Evolutionary conservation across 2,329 filamentous ascomycete species (phyloP).

Genomic region (Tolypocladium paradoxum): DNA sequence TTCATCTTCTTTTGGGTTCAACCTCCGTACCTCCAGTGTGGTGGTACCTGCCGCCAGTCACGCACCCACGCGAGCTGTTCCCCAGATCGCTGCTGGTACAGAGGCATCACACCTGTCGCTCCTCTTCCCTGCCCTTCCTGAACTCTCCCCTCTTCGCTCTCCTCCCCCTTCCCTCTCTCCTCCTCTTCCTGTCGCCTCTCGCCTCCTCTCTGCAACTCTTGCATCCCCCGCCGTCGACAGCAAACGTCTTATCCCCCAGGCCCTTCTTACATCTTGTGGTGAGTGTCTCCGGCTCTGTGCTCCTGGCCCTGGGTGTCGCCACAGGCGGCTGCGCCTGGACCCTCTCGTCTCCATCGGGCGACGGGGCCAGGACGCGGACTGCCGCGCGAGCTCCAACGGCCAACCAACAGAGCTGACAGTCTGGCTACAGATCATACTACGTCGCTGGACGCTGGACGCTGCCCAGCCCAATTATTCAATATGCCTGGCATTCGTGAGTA

Average conservation of each 20-base stretch:
- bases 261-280: neutral
- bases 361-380: neutral
- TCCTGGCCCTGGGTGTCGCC: neutral
- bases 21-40: neutral
- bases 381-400: neutral
- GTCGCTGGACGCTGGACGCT: neutral
- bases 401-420: neutral
- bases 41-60: neutral
- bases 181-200: neutral
- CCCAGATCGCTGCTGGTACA: neutral
- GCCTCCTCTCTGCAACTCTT: neutral
- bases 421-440: neutral
- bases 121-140: conserved; percentile 3
- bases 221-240: neutral
- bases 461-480: conserved; percentile 11
- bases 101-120: too few relatives aligned
- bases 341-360: neutral
- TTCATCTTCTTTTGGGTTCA: too few relatives aligned
- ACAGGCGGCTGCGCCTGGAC: neutral
- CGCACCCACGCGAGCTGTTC: neutral
- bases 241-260: neutral
- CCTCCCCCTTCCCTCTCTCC: neutral
- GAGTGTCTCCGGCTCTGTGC: neutral
- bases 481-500: conserved; percentile 45
- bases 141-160: neutral